Evolutionary conservation across 345 rosid species (phyloP).

Genomic region (Barbarea vulgaris): DNA sequence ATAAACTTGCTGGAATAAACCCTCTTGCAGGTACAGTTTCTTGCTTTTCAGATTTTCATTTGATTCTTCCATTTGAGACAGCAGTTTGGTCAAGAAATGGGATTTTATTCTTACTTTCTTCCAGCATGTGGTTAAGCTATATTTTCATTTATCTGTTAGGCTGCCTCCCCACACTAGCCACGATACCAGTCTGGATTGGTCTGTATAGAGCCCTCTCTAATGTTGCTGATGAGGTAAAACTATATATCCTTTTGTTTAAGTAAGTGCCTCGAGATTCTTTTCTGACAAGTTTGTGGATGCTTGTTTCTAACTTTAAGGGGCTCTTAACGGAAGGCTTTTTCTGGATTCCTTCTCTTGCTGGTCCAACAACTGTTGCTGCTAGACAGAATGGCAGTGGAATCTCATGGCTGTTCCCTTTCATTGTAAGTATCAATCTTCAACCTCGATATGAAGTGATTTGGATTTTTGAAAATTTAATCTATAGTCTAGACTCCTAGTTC

Average conservation of each 20-base stretch:
- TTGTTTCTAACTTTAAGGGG: constrained; percentile 55
- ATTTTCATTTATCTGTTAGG: constrained; percentile 48
- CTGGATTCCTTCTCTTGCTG: constrained; percentile 97
- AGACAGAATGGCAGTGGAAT: constrained; percentile 84
- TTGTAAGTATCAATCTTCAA: constrained; percentile 51
- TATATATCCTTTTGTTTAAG: background rate
- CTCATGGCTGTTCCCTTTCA: constrained; percentile 95
- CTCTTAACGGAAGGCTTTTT: constrained; percentile 98
- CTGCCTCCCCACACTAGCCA: constrained; percentile 93
- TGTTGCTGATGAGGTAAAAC: constrained; percentile 83
- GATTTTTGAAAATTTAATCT: background rate
- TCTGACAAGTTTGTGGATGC: constrained; percentile 24
- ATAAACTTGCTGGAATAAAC: constrained; percentile 90
- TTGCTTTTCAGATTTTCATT: background rate
- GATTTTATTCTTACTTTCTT: background rate
- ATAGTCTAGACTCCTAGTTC: background rate
- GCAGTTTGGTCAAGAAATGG: background rate
- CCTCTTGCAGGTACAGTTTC: constrained; percentile 76
- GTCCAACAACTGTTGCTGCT: constrained; percentile 88
- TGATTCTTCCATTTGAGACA: background rate
- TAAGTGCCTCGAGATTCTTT: background rate
- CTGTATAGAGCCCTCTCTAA: constrained; percentile 97
- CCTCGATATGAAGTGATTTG: background rate
- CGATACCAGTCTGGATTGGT: constrained; percentile 98
- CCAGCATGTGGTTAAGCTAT: background rate